These are phyloP conservation scores for Thamnidium elegans DNA, from an alignment of 192 early-diverging fungal species.

Conservation along the genomic window DNA sequence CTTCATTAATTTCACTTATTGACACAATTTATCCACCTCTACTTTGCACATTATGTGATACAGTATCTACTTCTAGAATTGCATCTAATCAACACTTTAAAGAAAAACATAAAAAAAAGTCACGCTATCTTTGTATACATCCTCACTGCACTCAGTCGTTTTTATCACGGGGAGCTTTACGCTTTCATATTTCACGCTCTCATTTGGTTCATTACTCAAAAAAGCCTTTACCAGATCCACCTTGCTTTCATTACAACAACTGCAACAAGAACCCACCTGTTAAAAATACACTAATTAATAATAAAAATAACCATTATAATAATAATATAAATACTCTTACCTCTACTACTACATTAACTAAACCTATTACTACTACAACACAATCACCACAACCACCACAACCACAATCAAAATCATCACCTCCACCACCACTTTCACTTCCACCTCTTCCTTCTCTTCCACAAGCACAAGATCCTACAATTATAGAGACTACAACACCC, in stretches of 20 bases:
- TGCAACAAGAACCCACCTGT: too few species aligned
- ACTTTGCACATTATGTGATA: constrained; percentile 26
- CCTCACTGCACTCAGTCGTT: constrained; percentile 28
- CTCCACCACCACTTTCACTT: not conserved
- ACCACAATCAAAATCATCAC: not conserved
- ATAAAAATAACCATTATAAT: too few species aligned
- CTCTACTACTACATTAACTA: not conserved
- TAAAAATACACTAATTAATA: too few species aligned
- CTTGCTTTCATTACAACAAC: too few species aligned
- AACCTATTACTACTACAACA: not conserved
- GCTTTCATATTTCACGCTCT: constrained; percentile 30
- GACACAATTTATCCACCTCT: constrained; percentile 35
- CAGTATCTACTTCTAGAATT: not conserved
- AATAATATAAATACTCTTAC: constrained; percentile 1
- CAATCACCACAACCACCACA: not conserved
- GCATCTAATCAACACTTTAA: constrained; percentile 23
- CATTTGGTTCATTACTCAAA: constrained; percentile 4
- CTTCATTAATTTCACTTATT: constrained; percentile 29
- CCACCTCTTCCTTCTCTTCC: not conserved
- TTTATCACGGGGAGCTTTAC: constrained; percentile 24
- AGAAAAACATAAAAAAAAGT: constrained; percentile 13
- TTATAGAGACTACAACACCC: too few species aligned
- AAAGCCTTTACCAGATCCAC: too few species aligned
- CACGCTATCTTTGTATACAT: constrained; percentile 32
- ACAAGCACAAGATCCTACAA: not conserved